A percentile compares a stretch with the other conserved stretches of the same genome.
Evolutionary conservation across 495 filamentous ascomycete species (phyloP).

Genomic region (Penicillium ochrochloron): DNA sequence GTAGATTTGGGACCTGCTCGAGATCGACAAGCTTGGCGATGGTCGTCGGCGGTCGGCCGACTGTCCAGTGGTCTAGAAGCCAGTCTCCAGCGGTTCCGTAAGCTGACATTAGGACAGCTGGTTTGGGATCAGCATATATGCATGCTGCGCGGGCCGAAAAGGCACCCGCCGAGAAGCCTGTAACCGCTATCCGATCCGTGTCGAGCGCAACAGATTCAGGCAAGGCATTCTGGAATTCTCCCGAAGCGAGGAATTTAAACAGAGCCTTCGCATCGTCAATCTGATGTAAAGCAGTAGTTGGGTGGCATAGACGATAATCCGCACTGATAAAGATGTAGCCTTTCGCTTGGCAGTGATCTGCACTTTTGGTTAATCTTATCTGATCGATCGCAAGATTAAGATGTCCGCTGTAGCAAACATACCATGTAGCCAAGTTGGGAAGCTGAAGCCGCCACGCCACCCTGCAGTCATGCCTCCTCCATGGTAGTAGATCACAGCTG

Average conservation of each 20-base stretch:
- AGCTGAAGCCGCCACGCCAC: conserved; percentile 27
- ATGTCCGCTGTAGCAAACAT: neutral
- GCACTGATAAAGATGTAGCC: conserved; percentile 36
- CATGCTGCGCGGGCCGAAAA: conserved; percentile 44
- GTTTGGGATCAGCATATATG: conserved; percentile 39
- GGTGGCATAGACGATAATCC: conserved; percentile 38
- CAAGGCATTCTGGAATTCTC: conserved; percentile 17
- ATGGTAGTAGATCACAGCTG: conserved; percentile 44
- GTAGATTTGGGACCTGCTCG: conserved; percentile 15
- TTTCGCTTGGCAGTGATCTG: conserved; percentile 31
- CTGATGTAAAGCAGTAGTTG: conserved; percentile 32
- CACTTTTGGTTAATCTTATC: neutral
- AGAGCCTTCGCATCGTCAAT: conserved; percentile 33
- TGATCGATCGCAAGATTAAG: neutral
- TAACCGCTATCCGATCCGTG: conserved; percentile 36
- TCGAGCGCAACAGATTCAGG: conserved; percentile 26
- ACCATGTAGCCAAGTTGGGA: conserved; percentile 29
- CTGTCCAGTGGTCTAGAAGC: conserved; percentile 35
- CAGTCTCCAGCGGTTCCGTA: conserved; percentile 40
- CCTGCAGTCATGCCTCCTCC: conserved; percentile 44
- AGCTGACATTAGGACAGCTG: conserved; percentile 35
- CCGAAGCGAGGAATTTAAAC: conserved; percentile 27
- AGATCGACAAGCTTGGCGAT: conserved; percentile 24
- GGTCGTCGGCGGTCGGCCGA: conserved; percentile 18
- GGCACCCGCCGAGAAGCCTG: conserved; percentile 44